A percentile compares a stretch with the other conserved stretches of the same genome.
Evolutionary conservation across 2,329 filamentous ascomycete species (phyloP).

Genomic region (Colletotrichum paranaense): DNA sequence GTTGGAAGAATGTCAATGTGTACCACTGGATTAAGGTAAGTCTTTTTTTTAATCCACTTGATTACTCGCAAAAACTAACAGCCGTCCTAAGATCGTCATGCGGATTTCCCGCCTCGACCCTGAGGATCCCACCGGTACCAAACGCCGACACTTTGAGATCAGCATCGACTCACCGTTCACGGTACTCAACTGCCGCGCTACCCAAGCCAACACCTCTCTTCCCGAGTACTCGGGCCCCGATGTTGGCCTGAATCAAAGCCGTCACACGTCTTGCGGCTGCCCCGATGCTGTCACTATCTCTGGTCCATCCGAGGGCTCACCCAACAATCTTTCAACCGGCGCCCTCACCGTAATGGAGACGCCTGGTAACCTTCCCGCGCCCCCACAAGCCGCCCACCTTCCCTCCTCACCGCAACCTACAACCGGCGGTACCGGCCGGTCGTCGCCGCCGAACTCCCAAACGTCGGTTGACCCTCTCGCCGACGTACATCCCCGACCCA

Average conservation of each 20-base stretch:
- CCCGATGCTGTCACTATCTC: constrained; percentile 68
- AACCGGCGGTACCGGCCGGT: constrained; percentile 10
- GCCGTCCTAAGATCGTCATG: constrained; percentile 81
- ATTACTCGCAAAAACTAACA: not conserved
- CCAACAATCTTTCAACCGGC: constrained; percentile 72
- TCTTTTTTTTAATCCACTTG: not conserved
- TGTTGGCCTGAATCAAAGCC: constrained; percentile 51
- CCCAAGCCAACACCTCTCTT: constrained; percentile 86
- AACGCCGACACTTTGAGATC: constrained; percentile 92
- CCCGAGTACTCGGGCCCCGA: constrained; percentile 77
- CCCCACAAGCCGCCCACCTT: constrained; percentile 69
- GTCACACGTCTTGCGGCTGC: constrained; percentile 64
- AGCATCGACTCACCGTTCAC: constrained; percentile 97
- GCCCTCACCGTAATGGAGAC: constrained; percentile 55
- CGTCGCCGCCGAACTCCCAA: constrained; percentile 28
- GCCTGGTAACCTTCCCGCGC: constrained; percentile 51
- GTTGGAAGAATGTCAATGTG: constrained; percentile 93
- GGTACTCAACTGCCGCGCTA: constrained; percentile 92
- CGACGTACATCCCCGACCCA: constrained; percentile 69
- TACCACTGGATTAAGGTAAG: constrained; percentile 96
- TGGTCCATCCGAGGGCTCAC: constrained; percentile 71
- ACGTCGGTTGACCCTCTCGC: constrained; percentile 2
- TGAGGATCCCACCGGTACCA: constrained; percentile 75
- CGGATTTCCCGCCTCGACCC: constrained; percentile 87
- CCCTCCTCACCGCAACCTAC: constrained; percentile 37